phyloP scores from a whole-genome alignment of 2,329 filamentous ascomycete species.

The Neofusicoccum cordaticola region DNA sequence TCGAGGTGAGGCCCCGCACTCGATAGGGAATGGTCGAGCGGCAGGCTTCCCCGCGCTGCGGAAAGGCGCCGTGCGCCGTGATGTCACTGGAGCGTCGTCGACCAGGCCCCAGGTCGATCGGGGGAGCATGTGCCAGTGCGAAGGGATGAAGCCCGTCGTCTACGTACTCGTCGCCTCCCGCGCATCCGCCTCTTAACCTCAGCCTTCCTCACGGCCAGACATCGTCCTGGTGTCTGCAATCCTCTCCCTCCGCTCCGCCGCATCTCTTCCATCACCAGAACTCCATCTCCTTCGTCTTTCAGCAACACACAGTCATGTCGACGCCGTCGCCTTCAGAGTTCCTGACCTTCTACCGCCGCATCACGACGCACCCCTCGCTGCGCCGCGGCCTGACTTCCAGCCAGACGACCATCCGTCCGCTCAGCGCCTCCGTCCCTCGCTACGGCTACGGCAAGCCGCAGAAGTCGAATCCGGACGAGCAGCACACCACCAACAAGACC shows the following conservation, averaged over 20 bases:
- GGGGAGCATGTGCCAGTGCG: not conserved
- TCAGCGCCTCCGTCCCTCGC: slow-evolving; percentile 18
- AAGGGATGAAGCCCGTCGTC: not conserved
- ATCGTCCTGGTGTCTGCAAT: not conserved
- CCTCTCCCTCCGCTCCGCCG: not conserved
- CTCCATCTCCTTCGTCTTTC: not conserved
- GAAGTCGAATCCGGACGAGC: slow-evolving; percentile 30
- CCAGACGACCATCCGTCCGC: slow-evolving; percentile 21
- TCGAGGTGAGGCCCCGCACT: not conserved
- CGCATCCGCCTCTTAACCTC: not conserved
- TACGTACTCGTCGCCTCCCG: not conserved
- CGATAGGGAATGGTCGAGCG: not conserved
- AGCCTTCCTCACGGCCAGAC: not conserved
- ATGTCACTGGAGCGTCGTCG: slow-evolving; percentile 7
- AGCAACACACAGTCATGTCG: slow-evolving; percentile 24
- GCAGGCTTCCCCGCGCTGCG: not conserved
- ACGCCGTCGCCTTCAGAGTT: slow-evolving; percentile 37
- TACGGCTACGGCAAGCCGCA: slow-evolving; percentile 22
- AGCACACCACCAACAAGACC: slow-evolving; percentile 31
- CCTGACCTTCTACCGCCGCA: slow-evolving; percentile 38
- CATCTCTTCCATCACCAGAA: not conserved
- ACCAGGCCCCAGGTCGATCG: not conserved
- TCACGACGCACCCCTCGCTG: slow-evolving; percentile 19
- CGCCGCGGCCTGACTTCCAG: slow-evolving; percentile 20
- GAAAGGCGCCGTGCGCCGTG: not conserved